Evolutionary conservation across 2,329 filamentous ascomycete species (phyloP).

Genomic region (Ceratocystis albifundus): DNA sequence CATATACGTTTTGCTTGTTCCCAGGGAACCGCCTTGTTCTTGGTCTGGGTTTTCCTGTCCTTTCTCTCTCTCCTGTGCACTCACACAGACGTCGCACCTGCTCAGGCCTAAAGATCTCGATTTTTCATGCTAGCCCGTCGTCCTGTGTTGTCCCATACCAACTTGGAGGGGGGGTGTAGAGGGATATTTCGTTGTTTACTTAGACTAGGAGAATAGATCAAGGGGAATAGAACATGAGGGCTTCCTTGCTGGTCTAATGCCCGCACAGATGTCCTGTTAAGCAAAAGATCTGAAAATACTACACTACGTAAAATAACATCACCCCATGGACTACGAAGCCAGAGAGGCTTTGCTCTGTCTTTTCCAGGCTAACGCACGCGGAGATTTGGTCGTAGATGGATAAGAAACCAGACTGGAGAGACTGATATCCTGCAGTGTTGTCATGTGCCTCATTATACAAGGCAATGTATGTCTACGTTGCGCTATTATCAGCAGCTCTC

Average conservation of each 20-base stretch:
- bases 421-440: no score
- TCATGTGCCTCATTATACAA: no score
- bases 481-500: no score
- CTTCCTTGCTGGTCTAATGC: not conserved
- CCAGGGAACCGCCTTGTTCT: not conserved
- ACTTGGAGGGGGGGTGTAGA: not conserved
- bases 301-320: not conserved
- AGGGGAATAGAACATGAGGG: not conserved
- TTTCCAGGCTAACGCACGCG: not conserved
- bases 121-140: not conserved
- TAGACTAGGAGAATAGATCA: not conserved
- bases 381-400: not conserved
- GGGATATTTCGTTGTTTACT: no score
- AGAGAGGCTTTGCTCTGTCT: not conserved
- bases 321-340: not conserved
- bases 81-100: not conserved
- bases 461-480: no score
- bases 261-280: conserved; percentile 3
- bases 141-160: not conserved
- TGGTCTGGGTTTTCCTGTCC: not conserved
- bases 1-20: not conserved
- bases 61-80: not conserved
- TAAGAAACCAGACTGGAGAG: not conserved
- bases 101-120: conserved; percentile 1
- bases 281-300: conserved; percentile 11